Base-by-base conservation (phyloP, 306 rosid genomes). In the Fragaria ananassa region DNA sequence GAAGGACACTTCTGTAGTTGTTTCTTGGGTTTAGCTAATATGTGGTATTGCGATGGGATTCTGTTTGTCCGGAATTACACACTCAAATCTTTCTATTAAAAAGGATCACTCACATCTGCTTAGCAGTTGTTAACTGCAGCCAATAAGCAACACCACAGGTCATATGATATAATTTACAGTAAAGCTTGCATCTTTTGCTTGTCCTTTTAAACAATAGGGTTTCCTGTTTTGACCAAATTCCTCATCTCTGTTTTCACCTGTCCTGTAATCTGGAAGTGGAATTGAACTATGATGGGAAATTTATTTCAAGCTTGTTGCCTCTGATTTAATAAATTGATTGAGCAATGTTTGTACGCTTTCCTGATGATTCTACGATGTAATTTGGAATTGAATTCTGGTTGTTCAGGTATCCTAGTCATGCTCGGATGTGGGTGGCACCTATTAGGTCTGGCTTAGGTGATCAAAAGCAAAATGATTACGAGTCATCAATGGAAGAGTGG, bases 341-440 rank as follows among this genome's bases (percentile, higher is more conserved):
- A 53, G 2, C 29, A 64, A 46, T 54, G 23, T 54, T 34, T 70
- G 29, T 61, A 50, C 44, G 50, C 72, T 77, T n/a, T 56, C 17
- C 6, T 4, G 46, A 34, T 56, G 6, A 44, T 57, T 73, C 39
- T 35, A 68, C n/a, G 18, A 39, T 37, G 19, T 47, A 47, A 53
- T 71, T 74, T 53, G 64, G 56, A 10, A 67, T 53, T 39, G 51
- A 74, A 41, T 71, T 76, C 76, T 76, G 49, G 76, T 77, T 81
- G 83, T 58, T 44, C 81, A 95, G 99, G 99, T 95, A 95, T 87
- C 99, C 99, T 64, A 95, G 99, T 81, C 97, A 91, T 86, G 97
- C 97, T 68, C 90, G 96, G 56, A 95, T 95, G 90, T 95, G 99
- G 99, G 85, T 95, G 78, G 99, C 97, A 70, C 99, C 99, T 61